Evolutionary conservation across 225 moss, liverwort and hornwort genomes (phyloP), one percentile per base, ranked within the genome.

Genomic region (Takakia lepidozioides): DNA sequence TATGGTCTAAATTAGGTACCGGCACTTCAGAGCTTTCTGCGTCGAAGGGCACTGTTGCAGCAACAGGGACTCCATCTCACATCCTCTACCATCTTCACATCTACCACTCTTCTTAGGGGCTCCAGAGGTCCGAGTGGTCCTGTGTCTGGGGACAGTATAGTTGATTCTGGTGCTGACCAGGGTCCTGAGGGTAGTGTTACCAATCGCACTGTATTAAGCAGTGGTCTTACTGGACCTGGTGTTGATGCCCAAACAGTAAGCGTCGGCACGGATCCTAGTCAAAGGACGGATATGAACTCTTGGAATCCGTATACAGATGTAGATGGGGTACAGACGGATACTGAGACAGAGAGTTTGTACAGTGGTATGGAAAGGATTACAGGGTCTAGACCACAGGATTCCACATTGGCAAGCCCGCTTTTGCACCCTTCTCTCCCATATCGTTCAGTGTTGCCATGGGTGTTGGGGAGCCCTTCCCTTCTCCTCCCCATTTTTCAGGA

Each of bases 1-100:
- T 20, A 21, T 27, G n/a, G 49, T 19, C 19, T 14, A 38, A 8
- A 19, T 41, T 60, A 93, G 92, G 83, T 93, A 28, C 92, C 92
- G 27, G 85, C 88, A 37, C 72, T 93, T 34, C 92, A 88, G 55
- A 59, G 65, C 24, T 88, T 85, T 43, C 41, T 93, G 58, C 69
- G 72, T 58, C 61, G 83, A 54, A 83, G 85, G 53, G 72, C 88
- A 58, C 60, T 84, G 25, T 54, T 79, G 17, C 84, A 84, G 29
- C 84, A 78, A 49, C 84, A 88, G 65, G 78, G 85, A 39, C 68
- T 93, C 35, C 92, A 85, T n/a, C 75, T 92, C 48, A 78, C 83
- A 29, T 84, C 84, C n/a, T 92, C 92, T 35, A 75, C 92, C 52
- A 85, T 92, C 44, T 65, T 88, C 27, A 75, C 80, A 15, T 75